These are phyloP conservation scores for Hyaloperonospora arabidopsidis DNA, from an alignment of 352 stramenopile species.

Conservation along the genomic window DNA sequence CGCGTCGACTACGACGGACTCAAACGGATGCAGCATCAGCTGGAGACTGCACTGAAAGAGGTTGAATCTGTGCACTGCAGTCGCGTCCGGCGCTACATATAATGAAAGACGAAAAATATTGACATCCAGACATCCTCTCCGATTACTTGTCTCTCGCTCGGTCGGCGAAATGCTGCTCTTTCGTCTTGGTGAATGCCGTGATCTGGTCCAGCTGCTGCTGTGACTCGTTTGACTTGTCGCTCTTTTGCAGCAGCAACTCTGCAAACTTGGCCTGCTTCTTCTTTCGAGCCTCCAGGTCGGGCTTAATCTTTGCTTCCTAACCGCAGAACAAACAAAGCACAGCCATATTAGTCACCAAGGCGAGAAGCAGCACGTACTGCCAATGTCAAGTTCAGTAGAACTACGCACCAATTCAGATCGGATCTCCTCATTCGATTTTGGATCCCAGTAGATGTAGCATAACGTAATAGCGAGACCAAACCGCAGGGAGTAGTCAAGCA, in stretches of 20 bases:
- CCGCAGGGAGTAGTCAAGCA: constrained; percentile 67
- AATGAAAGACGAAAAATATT: constrained; percentile 18
- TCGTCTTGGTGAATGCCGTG: constrained; percentile 57
- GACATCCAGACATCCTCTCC: neutral
- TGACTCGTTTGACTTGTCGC: constrained; percentile 42
- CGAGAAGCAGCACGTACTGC: no score
- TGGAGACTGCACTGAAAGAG: constrained; percentile 64
- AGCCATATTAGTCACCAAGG: neutral
- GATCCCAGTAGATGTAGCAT: constrained; percentile 64
- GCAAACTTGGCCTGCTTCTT: constrained; percentile 71
- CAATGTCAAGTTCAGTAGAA: neutral
- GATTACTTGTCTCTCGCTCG: constrained; percentile 21
- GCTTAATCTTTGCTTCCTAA: constrained; percentile 64
- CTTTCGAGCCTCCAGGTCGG: constrained; percentile 44
- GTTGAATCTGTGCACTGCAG: constrained; percentile 57
- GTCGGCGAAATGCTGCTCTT: constrained; percentile 28
- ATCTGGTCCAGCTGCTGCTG: constrained; percentile 74
- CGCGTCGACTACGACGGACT: constrained; percentile 61
- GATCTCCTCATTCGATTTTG: constrained; percentile 67
- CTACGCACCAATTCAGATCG: constrained; percentile 62
- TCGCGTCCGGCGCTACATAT: constrained; percentile 72
- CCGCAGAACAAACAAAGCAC: neutral
- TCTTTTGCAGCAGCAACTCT: constrained; percentile 57
- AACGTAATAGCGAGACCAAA: constrained; percentile 66
- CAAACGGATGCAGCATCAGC: constrained; percentile 49